These are phyloP conservation scores for Myrmaecium sp. DNA, from an alignment of 2,329 filamentous ascomycete genomes.

Conservation along the genomic window DNA sequence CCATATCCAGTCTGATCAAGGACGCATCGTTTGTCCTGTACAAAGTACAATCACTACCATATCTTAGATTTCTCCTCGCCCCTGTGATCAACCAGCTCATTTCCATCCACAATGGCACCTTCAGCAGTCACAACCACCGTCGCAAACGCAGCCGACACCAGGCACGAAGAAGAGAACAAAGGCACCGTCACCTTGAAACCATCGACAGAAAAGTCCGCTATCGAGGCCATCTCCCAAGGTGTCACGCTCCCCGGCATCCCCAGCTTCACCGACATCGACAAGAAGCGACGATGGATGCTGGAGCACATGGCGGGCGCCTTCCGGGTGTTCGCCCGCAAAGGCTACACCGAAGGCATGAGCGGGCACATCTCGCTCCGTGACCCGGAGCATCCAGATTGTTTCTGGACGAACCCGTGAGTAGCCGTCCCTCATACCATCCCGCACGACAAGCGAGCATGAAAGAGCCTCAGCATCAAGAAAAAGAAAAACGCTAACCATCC, in stretches of 20 bases:
- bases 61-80: too few relatives aligned
- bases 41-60: too few relatives aligned
- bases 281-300: slow-evolving; percentile 46
- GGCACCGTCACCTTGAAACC: slow-evolving; percentile 6
- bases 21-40: too few relatives aligned
- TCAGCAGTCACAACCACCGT: slow-evolving; percentile 13
- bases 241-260: slow-evolving; percentile 36
- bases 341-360: slow-evolving; percentile 51
- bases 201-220: slow-evolving; percentile 10
- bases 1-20: too few relatives aligned
- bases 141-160: slow-evolving; percentile 5
- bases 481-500: too few relatives aligned
- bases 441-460: too few relatives aligned
- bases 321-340: slow-evolving; percentile 47
- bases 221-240: slow-evolving; percentile 30
- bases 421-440: too few relatives aligned
- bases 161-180: slow-evolving; percentile 7
- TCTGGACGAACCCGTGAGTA: slow-evolving; percentile 57
- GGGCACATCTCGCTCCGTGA: slow-evolving; percentile 54
- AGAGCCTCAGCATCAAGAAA: too few relatives aligned
- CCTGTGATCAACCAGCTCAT: too few relatives aligned
- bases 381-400: slow-evolving; percentile 41
- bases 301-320: slow-evolving; percentile 51
- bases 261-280: slow-evolving; percentile 33
- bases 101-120: slow-evolving; percentile 18